Percentiles rank a stretch among this genome's conserved stretches.
Conservation (phyloP, 805 yeast genomes). For the Schwanniomyces yamadae region DNA sequence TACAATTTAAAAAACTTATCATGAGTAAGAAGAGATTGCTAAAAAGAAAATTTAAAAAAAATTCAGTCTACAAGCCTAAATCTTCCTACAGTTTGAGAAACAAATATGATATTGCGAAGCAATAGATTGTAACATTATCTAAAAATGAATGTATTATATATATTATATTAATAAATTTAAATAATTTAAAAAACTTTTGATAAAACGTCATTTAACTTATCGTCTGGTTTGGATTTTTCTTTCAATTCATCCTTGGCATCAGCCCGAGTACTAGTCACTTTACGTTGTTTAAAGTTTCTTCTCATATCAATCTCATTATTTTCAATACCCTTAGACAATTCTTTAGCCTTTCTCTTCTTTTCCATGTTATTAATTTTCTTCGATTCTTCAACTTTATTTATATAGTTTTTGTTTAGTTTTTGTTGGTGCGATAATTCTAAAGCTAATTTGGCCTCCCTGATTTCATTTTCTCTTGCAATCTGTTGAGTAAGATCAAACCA, state of each 20-base stretch:
- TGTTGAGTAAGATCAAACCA: conserved; percentile 95
- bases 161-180: neutral
- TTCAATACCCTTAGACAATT: conserved; percentile 12
- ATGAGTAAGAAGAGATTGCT: conserved; percentile 6
- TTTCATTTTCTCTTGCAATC: conserved; percentile 84
- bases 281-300: conserved; percentile 69
- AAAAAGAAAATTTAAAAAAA: neutral
- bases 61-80: too few relatives aligned
- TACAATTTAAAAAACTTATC: conserved; percentile 10
- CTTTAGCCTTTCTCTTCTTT: conserved; percentile 41
- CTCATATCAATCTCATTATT: conserved; percentile 37
- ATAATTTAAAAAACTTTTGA: conserved; percentile 48
- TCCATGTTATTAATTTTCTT: conserved; percentile 74
- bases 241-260: conserved; percentile 53
- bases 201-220: conserved; percentile 48
- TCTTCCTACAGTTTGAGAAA: too few relatives aligned
- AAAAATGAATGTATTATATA: conserved; percentile 3
- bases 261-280: conserved; percentile 64
- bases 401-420: conserved; percentile 78
- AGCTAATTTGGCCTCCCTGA: conserved; percentile 81
- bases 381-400: conserved; percentile 80
- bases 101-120: too few relatives aligned
- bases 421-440: conserved; percentile 88
- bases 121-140: too few relatives aligned
- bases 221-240: conserved; percentile 35